Conservation (phyloP, 208 protist genomes). For the Naegleria lovaniensis region DNA sequence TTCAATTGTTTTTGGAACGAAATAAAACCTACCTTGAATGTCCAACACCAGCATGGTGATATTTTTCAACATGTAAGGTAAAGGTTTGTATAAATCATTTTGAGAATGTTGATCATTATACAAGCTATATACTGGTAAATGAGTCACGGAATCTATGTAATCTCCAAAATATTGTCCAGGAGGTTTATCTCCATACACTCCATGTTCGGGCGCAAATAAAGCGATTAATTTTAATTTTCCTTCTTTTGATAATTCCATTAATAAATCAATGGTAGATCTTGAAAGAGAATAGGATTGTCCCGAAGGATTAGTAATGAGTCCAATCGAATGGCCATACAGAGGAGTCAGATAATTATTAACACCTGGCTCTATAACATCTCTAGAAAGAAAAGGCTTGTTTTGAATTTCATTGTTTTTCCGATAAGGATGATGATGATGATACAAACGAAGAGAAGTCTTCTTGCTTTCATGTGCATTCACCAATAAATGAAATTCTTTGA, state of each 20-base stretch:
- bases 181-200: neutral
- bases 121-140: neutral
- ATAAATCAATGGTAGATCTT: neutral
- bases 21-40: too few species aligned
- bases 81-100: neutral
- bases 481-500: too few species aligned
- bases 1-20: too few species aligned
- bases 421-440: too few species aligned
- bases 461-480: too few species aligned
- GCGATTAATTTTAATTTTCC: neutral
- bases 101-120: neutral
- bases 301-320: neutral
- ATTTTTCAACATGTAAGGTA: neutral
- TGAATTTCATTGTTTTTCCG: too few species aligned
- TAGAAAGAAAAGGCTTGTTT: too few species aligned
- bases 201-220: conserved; percentile 17
- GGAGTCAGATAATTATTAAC: neutral
- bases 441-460: too few species aligned
- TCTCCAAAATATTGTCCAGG: neutral
- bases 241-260: neutral
- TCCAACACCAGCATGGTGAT: neutral
- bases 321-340: neutral
- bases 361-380: neutral
- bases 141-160: neutral
- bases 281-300: neutral